phyloP scores from a whole-genome alignment of 805 yeast genomes.

The Geotrichum ghanense region DNA sequence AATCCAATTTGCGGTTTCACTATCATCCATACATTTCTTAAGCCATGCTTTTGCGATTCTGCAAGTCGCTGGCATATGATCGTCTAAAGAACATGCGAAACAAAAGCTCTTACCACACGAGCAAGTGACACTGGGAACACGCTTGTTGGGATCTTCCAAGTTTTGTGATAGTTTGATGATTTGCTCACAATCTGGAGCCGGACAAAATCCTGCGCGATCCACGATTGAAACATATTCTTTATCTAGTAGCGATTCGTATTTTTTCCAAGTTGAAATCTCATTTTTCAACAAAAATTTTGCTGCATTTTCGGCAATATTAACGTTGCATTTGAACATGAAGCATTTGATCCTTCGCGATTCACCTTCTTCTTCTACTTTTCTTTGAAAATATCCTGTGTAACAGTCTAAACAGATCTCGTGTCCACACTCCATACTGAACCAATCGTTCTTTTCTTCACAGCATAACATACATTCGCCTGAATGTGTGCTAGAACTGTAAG shows the following conservation, averaged over 20 bases:
- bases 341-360: constrained; percentile 41
- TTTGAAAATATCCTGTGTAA: constrained; percentile 47
- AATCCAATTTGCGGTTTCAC: constrained; percentile 84
- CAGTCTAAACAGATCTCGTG: constrained; percentile 66
- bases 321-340: constrained; percentile 41
- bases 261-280: constrained; percentile 11
- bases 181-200: constrained; percentile 65
- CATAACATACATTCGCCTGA: background rate
- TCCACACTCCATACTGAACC: constrained; percentile 49
- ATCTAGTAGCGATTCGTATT: constrained; percentile 15
- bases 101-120: constrained; percentile 62
- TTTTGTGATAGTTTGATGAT: constrained; percentile 36
- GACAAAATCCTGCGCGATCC: constrained; percentile 58
- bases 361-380: constrained; percentile 27
- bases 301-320: constrained; percentile 25
- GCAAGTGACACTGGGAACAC: constrained; percentile 63
- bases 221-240: constrained; percentile 43
- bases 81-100: constrained; percentile 58
- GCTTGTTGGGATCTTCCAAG: constrained; percentile 15
- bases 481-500: background rate
- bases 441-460: background rate
- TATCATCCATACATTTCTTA: constrained; percentile 69
- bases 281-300: constrained; percentile 29
- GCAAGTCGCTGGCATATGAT: constrained; percentile 84
- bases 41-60: constrained; percentile 58